A percentile compares a stretch with the other conserved stretches of the same genome.
Conservation (phyloP, 2,329 filamentous ascomycete genomes). For the Ambrosiella beaveri region DNA sequence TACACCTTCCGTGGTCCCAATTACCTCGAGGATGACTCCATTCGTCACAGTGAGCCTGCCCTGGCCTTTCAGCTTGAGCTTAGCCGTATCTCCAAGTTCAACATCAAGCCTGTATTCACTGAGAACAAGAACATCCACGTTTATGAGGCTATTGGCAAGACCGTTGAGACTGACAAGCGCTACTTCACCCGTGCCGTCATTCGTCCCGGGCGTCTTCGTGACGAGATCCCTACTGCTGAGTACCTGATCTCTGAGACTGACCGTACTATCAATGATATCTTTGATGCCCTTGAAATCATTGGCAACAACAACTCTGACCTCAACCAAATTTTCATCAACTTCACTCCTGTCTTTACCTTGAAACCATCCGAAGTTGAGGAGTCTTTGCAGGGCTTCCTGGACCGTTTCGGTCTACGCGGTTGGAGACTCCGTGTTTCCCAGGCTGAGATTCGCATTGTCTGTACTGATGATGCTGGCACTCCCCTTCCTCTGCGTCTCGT, state of each 20-base stretch:
- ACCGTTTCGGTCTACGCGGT: slow-evolving; percentile 83
- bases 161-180: slow-evolving; percentile 87
- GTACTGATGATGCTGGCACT: slow-evolving; percentile 68
- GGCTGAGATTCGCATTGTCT: slow-evolving; percentile 96
- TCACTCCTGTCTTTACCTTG: slow-evolving; percentile 89
- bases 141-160: slow-evolving; percentile 91
- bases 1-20: slow-evolving; percentile 91
- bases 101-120: slow-evolving; percentile 95
- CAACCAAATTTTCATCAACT: slow-evolving; percentile 99
- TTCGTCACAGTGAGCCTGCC: slow-evolving; percentile 91
- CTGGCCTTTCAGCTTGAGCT: slow-evolving; percentile 98
- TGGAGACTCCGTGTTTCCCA: slow-evolving; percentile 95
- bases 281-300: slow-evolving; percentile 94
- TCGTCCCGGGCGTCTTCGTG: slow-evolving; percentile 78
- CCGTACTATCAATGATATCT: slow-evolving; percentile 89
- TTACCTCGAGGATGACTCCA: slow-evolving; percentile 83
- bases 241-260: slow-evolving; percentile 97
- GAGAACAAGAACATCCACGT: slow-evolving; percentile 99
- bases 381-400: slow-evolving; percentile 84
- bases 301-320: slow-evolving; percentile 98
- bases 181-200: slow-evolving; percentile 97
- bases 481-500: slow-evolving; percentile 88
- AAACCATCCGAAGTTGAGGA: slow-evolving; percentile 79
- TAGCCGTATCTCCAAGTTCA: slow-evolving; percentile 83
- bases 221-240: slow-evolving; percentile 96